Percentiles rank a stretch among this genome's conserved stretches.
Conservation (phyloP, 169 alveolate genomes). For the Eimeria praecox region DNA sequence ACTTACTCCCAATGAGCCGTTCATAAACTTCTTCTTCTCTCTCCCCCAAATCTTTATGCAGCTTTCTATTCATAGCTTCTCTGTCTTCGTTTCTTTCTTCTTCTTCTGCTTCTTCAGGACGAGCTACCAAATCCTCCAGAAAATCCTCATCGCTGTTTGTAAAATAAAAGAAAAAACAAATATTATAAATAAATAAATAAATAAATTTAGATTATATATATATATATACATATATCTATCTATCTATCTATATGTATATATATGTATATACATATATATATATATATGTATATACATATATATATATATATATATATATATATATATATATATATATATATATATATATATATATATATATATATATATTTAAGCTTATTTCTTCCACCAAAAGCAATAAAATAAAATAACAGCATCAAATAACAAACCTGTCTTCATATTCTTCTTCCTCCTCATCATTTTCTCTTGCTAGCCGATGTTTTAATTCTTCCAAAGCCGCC, state of each 20-base stretch:
- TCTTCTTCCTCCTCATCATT: conserved; percentile 52
- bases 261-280: not conserved
- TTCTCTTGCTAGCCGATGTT: conserved; percentile 13
- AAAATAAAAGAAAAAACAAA: not conserved
- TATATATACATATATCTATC: not conserved
- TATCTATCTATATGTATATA: not conserved
- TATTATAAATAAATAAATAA: not conserved
- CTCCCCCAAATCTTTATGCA: conserved; percentile 43
- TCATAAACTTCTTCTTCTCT: conserved; percentile 72
- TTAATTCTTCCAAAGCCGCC: conserved; percentile 64
- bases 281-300: too few species aligned
- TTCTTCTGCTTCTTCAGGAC: conserved; percentile 10
- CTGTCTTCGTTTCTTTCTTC: conserved; percentile 69
- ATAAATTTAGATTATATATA: not conserved
- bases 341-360: not conserved
- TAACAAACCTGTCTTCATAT: conserved; percentile 53
- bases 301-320: not conserved
- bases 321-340: not conserved
- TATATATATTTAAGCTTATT: too few species aligned
- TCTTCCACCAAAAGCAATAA: too few species aligned
- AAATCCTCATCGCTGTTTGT: conserved; percentile 27
- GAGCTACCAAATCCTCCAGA: conserved; percentile 53
- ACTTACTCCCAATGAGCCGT: conserved; percentile 68
- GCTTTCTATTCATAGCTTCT: conserved; percentile 58
- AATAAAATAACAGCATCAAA: too few species aligned